These are phyloP conservation scores for Acidiella bohemica DNA, from an alignment of 495 filamentous ascomycete genomes.

Conservation along the genomic window DNA sequence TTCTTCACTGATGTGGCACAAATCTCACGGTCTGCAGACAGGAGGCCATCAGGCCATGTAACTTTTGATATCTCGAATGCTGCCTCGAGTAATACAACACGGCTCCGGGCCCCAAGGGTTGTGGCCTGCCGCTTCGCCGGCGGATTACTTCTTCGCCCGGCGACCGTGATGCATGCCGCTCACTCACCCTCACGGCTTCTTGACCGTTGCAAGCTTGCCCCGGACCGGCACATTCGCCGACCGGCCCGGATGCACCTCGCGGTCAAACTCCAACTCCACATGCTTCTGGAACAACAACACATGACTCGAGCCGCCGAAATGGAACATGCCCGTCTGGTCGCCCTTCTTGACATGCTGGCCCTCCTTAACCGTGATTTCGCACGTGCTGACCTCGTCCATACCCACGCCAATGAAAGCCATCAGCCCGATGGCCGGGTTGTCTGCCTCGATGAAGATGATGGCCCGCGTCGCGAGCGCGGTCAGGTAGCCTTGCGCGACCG, in stretches of 20 bases:
- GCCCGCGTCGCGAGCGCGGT: constrained; percentile 45
- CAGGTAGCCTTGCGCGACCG: constrained; percentile 46
- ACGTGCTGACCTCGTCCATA: constrained; percentile 59
- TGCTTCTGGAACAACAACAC: constrained; percentile 44
- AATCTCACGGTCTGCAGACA: too few relatives aligned
- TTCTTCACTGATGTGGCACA: too few relatives aligned
- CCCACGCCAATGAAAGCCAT: constrained; percentile 53
- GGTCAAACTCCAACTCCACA: constrained; percentile 31
- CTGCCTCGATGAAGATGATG: constrained; percentile 54
- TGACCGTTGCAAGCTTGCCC: constrained; percentile 36
- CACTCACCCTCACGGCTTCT: constrained; percentile 2
- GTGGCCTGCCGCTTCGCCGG: too few relatives aligned
- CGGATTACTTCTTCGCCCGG: too few relatives aligned
- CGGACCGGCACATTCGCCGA: constrained; percentile 46
- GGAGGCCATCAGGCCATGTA: too few relatives aligned
- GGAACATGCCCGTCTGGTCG: constrained; percentile 59
- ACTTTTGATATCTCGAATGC: too few relatives aligned
- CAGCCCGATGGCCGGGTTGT: constrained; percentile 49
- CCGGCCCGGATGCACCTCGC: constrained; percentile 29
- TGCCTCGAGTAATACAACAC: too few relatives aligned
- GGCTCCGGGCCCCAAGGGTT: too few relatives aligned
- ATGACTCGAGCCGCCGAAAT: constrained; percentile 55
- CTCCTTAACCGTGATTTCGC: constrained; percentile 48
- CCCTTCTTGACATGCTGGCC: constrained; percentile 51
- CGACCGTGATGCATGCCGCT: too few relatives aligned